Evolutionary conservation across 1,139 yeast genomes (phyloP).

Genomic region (Debaryomyces sp.): DNA sequence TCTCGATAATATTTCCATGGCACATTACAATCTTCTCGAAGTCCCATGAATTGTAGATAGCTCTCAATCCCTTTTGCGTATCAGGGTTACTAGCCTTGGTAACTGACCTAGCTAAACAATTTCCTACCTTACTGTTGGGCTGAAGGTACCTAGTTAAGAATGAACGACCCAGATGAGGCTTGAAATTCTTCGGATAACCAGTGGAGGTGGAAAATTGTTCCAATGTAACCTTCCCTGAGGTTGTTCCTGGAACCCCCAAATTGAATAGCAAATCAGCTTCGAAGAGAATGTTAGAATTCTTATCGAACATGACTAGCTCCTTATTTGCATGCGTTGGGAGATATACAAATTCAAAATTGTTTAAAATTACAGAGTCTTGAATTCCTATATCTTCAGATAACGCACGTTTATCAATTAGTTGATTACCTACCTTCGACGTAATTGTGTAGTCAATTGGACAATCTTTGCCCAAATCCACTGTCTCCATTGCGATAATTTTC

Average conservation of each 20-base stretch:
- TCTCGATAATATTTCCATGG: conserved; percentile 59
- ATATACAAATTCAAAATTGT: conserved; percentile 56
- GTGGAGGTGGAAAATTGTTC: conserved; percentile 49
- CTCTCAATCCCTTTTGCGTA: conserved; percentile 28
- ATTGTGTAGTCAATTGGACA: conserved; percentile 39
- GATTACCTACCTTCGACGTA: conserved; percentile 27
- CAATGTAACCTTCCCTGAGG: conserved; percentile 17
- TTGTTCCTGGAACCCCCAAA: conserved; percentile 32
- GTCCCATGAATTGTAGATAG: conserved; percentile 42
- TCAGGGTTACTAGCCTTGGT: conserved; percentile 1
- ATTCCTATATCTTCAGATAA: conserved; percentile 29
- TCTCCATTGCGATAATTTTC: conserved; percentile 53
- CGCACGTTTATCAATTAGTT: conserved; percentile 23
- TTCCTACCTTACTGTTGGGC: conserved; percentile 40
- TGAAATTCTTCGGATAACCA: conserved; percentile 27
- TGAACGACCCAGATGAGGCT: conserved; percentile 46
- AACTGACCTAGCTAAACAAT: conserved; percentile 31
- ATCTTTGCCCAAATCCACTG: conserved; percentile 32
- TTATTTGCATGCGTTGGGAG: conserved; percentile 56
- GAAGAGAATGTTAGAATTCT: conserved; percentile 46
- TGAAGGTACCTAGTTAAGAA: conserved; percentile 38
- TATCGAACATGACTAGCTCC: conserved; percentile 56
- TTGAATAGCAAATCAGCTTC: conserved; percentile 63
- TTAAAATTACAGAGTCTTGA: conserved; percentile 27
- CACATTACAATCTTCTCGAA: conserved; percentile 55